These are phyloP conservation scores for Collariella sp. DNA, from an alignment of 495 filamentous ascomycete species.

Conservation along the genomic window DNA sequence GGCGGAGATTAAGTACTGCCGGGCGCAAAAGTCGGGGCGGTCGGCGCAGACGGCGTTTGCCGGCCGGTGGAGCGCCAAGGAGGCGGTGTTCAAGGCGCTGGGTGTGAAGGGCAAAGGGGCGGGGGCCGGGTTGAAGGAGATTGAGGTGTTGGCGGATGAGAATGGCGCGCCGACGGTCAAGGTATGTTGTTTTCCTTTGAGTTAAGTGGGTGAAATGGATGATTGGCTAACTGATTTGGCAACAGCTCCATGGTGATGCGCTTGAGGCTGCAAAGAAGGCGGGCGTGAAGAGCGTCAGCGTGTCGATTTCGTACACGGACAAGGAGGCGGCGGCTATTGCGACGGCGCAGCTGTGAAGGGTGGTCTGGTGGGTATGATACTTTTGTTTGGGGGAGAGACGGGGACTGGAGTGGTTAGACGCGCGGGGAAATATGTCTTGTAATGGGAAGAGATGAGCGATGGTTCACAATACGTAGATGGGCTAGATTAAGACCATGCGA, in stretches of 20 bases:
- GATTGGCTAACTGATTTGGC: slow-evolving; percentile 32
- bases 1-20: slow-evolving; percentile 76
- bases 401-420: not conserved
- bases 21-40: slow-evolving; percentile 48
- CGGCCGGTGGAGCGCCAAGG: slow-evolving; percentile 92
- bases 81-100: slow-evolving; percentile 97
- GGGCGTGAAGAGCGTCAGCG: slow-evolving; percentile 75
- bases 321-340: slow-evolving; percentile 89
- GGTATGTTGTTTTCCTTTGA: slow-evolving; percentile 47
- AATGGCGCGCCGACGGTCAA: slow-evolving; percentile 74
- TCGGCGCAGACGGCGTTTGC: slow-evolving; percentile 78
- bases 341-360: slow-evolving; percentile 26
- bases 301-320: slow-evolving; percentile 93
- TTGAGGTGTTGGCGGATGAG: slow-evolving; percentile 77
- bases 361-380: not conserved
- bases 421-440: too few species aligned
- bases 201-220: not conserved
- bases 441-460: too few species aligned
- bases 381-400: not conserved
- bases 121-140: slow-evolving; percentile 84
- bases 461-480: too few species aligned
- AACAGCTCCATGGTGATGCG: slow-evolving; percentile 76
- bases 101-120: slow-evolving; percentile 79
- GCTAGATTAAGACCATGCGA: too few species aligned
- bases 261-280: slow-evolving; percentile 69